Evolutionary conservation across 306 rosid species (phyloP).

Genomic region (Luffa acutangula): DNA sequence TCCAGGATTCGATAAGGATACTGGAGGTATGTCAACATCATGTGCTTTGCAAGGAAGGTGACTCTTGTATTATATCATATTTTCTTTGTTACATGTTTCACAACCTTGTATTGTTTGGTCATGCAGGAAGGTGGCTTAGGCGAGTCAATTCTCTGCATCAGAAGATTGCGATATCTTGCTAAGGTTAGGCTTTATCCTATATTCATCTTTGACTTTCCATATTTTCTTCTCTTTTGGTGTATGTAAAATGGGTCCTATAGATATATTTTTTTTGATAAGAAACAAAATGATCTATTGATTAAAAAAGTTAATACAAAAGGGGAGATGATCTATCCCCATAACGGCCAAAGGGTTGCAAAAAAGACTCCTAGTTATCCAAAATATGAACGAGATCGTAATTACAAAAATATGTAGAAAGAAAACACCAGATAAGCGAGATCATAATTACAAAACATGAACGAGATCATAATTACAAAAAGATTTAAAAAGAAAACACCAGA

Average conservation of each 20-base stretch:
- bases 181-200: constrained; percentile 41
- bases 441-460: too few relatives aligned
- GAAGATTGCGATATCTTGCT: constrained; percentile 65
- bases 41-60: constrained; percentile 9
- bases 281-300: too few relatives aligned
- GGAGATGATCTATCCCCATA: too few relatives aligned
- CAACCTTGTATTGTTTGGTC: constrained; percentile 17
- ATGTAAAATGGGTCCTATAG: neutral
- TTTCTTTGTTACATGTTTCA: constrained; percentile 14
- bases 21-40: constrained; percentile 51
- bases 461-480: too few relatives aligned
- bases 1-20: constrained; percentile 66
- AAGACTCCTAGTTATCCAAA: too few relatives aligned
- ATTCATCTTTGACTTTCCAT: neutral
- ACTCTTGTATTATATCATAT: neutral
- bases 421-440: too few relatives aligned
- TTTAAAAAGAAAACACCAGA: too few relatives aligned
- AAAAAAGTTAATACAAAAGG: too few relatives aligned
- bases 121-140: constrained; percentile 65
- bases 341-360: too few relatives aligned
- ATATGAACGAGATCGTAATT: too few relatives aligned
- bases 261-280: too few relatives aligned
- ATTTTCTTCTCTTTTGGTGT: neutral
- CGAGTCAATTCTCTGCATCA: constrained; percentile 44
- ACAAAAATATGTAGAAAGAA: too few relatives aligned